phyloP scores from a whole-genome alignment of 2,329 filamentous ascomycete species.

The Colletotrichum gigasporum region DNA sequence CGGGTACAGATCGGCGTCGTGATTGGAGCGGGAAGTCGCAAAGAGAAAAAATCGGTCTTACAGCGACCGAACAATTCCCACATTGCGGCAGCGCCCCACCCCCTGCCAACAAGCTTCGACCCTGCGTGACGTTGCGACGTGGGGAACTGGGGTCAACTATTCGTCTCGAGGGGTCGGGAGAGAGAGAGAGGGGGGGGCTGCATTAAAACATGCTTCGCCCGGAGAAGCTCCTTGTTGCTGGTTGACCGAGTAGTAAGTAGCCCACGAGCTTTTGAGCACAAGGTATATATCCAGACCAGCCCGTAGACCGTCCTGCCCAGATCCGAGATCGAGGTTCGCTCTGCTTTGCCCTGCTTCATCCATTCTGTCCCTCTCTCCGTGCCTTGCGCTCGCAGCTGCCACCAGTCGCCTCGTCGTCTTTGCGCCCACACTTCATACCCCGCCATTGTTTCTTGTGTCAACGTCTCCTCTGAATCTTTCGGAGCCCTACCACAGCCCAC shows the following conservation, averaged over 20 bases:
- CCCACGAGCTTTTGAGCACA: not conserved
- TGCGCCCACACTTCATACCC: conserved; percentile 7
- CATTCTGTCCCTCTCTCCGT: not conserved
- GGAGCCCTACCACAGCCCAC: not conserved
- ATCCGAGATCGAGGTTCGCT: not conserved
- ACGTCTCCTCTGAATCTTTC: not conserved
- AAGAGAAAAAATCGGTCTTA: conserved; percentile 32
- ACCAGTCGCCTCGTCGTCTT: conserved; percentile 4
- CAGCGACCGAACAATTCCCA: conserved; percentile 34
- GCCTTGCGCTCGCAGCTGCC: not conserved
- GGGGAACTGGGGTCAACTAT: conserved; percentile 30
- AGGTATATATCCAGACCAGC: conserved; percentile 21
- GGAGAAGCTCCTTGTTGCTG: conserved; percentile 7
- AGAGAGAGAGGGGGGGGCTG: conserved; percentile 28
- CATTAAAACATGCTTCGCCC: conserved; percentile 7
- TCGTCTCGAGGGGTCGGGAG: conserved; percentile 19
- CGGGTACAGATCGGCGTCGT: conserved; percentile 25
- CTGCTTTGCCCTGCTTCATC: conserved; percentile 2
- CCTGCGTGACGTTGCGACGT: conserved; percentile 33
- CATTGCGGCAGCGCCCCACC: conserved; percentile 23
- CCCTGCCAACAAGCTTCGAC: conserved; percentile 33
- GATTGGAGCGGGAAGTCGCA: conserved; percentile 31
- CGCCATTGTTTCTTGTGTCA: conserved; percentile 4
- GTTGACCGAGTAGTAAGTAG: not conserved
- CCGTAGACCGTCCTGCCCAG: conserved; percentile 1